A percentile compares a stretch with the other conserved stretches of the same genome.
phyloP scores from a whole-genome alignment of 495 filamentous ascomycete genomes.

The Umbilicaria muhlenbergii region DNA sequence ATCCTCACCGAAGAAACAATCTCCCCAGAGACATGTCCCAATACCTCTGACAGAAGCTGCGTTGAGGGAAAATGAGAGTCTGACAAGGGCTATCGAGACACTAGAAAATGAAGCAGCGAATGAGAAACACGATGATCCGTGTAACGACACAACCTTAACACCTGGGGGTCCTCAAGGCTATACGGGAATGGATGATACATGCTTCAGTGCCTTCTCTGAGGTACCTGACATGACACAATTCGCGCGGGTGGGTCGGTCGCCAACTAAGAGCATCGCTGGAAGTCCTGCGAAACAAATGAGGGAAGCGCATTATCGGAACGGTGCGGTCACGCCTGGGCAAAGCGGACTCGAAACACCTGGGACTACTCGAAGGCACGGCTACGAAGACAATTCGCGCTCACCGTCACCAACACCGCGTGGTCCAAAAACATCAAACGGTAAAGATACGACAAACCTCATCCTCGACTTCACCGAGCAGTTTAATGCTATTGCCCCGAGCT shows the following conservation, averaged over 20 bases:
- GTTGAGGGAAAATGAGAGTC: constrained; percentile 21
- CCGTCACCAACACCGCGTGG: constrained; percentile 46
- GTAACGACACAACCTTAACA: constrained; percentile 1
- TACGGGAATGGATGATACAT: constrained; percentile 53
- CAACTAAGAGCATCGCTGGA: constrained; percentile 28
- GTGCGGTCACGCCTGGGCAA: constrained; percentile 22
- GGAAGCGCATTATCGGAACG: constrained; percentile 2
- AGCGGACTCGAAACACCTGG: constrained; percentile 12
- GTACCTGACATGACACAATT: constrained; percentile 82
- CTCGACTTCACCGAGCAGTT: constrained; percentile 82
- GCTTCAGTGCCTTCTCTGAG: constrained; percentile 74
- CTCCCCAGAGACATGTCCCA: background rate
- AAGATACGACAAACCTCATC: constrained; percentile 54
- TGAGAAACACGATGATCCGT: constrained; percentile 8
- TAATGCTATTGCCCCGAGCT: constrained; percentile 30
- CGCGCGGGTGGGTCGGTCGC: constrained; percentile 47
- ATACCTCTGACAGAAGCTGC: constrained; percentile 11
- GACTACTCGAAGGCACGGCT: constrained; percentile 1
- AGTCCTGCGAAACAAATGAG: constrained; percentile 18
- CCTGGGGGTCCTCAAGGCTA: constrained; percentile 8
- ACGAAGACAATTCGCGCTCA: constrained; percentile 16
- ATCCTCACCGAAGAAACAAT: constrained; percentile 4
- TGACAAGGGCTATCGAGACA: constrained; percentile 14
- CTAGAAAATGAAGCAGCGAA: constrained; percentile 12
- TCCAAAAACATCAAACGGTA: constrained; percentile 22